Evolutionary conservation across 257 asterid species (phyloP), one percentile per base, ranked within the genome.

Genomic region (Cordia subcordata): DNA sequence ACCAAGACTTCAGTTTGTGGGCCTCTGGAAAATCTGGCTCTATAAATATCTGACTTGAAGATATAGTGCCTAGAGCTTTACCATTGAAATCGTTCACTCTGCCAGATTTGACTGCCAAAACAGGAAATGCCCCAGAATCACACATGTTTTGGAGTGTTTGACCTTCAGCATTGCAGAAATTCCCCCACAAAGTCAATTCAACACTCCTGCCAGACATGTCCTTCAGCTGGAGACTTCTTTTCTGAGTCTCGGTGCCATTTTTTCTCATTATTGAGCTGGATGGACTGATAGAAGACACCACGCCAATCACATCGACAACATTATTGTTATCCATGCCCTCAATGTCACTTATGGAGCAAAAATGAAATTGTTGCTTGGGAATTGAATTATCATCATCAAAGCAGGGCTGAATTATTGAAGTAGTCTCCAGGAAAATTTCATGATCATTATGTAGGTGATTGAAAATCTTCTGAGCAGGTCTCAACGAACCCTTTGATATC

Each of bases 171-270:
- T 81, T 81, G 79, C 93, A 82, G 62, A 86, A 92, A 67, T 75
- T 84, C 57, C 91, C 99, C 99, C 99, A 92, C 73, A 92, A 27
- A 72, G 96, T 86, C 66, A 92, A 65, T 77, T 92, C 99, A 56
- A 92, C 90, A 57, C 99, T 88, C 77, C 79, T 80, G 37, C 99
- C 96, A 52, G 99, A 92, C 82, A 75, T 78, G 63, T 92, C 99
- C 79, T 82, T 92, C 68, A 92, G 74, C 57, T 88, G 95, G 74
- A 92, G 86, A 32, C 79, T 21, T 77, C 96, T 86, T 69, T 80
- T 88, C 72, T 71, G 95, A 72, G 84, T 80, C 81, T 82, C 96
- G 19, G 79, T 84, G 17, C 93, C 94, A 58, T 76, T 86, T 86
- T 88, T 92, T 52, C 88, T 79, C 93, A 82, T 86, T 56, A 92